Conservation (phyloP, 805 yeast genomes). For the Kodamaea lidongshanica region DNA sequence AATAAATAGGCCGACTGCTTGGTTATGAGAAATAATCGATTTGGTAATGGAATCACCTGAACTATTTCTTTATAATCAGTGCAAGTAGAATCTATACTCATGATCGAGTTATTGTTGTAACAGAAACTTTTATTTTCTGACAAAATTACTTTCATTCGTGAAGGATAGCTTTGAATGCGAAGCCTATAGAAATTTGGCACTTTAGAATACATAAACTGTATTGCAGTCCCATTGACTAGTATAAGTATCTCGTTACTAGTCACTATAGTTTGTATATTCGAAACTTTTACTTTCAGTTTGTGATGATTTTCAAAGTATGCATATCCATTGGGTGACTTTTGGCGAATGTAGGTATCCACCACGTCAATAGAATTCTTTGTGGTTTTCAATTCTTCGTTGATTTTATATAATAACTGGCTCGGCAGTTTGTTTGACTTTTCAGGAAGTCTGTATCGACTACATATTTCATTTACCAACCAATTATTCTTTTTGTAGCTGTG, state of each 20-base stretch:
- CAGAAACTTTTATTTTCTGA: not conserved
- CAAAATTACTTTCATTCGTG: conserved; percentile 2
- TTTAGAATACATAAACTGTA: conserved; percentile 2
- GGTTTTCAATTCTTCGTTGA: conserved; percentile 2
- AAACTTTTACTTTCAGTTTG: not conserved
- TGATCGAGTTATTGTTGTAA: not conserved
- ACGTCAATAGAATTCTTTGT: conserved; percentile 1
- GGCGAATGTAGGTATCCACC: conserved; percentile 4
- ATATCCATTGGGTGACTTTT: conserved; percentile 1
- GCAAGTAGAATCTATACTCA: not conserved
- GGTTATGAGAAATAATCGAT: conserved; percentile 2
- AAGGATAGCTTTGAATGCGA: not conserved
- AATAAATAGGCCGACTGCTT: conserved; percentile 2
- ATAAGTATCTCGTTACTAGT: conserved; percentile 3
- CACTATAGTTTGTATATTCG: conserved; percentile 1
- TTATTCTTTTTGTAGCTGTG: conserved; percentile 3
- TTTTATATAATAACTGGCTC: conserved; percentile 1
- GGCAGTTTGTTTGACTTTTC: conserved; percentile 3
- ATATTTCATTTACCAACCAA: conserved; percentile 1
- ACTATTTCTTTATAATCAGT: not conserved
- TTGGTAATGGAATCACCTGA: conserved; percentile 3
- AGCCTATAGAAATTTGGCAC: conserved; percentile 4
- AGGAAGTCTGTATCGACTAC: conserved; percentile 2
- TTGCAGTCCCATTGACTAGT: conserved; percentile 1
- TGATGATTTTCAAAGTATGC: conserved; percentile 3